Evolutionary conservation across 345 rosid genomes (phyloP), one percentile per base, ranked within the genome.

Genomic region (Nephelium lappaceum): DNA sequence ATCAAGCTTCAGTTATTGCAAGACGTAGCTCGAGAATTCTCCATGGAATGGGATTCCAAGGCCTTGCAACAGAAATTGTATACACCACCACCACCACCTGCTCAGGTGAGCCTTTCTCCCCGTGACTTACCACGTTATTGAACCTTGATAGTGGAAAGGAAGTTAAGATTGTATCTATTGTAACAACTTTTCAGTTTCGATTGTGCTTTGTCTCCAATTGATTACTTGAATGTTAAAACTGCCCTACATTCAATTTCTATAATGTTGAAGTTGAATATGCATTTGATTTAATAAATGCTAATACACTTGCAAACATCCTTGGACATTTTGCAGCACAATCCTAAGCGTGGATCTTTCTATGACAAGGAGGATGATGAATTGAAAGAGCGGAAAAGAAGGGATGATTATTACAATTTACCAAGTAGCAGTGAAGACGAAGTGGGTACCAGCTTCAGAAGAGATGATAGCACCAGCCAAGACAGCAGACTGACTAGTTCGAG

Each of bases 31-130:
- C 74, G 79, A 55, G 98, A 95, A 67, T 76, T 78, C 80, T 85
- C 87, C 27, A 67, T 92, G 25, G 83, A 86, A 51, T 97, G 98
- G 98, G 93, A 89, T 75, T 75, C 95, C 61, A 87, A 88, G 85
- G 64, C 87, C 21, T 82, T 93, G 79, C 90, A 92, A 62, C 86
- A 87, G 87, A 85, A 88, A 73, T 82, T 89, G 53, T 89, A 88
- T 72, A 80, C 74, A 69, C 86, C 87, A 5, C 83, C 79, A 21
- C 83, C 79, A 21, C 69, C 73, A 21, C 75, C 78, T 21, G 49
- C 51, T 53, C 80, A 75, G 23, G 92, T 89, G 75, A 91, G 89
- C 53, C n/a, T 73, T 61, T 27, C 53, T 53, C 18, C 58, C 36
- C 36, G 3, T 31, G 36, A 31, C 36, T 31, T 31, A 31, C 36